Base-by-base conservation (phyloP, 176 grass and related monocot species). In the Poa pratensis region DNA sequence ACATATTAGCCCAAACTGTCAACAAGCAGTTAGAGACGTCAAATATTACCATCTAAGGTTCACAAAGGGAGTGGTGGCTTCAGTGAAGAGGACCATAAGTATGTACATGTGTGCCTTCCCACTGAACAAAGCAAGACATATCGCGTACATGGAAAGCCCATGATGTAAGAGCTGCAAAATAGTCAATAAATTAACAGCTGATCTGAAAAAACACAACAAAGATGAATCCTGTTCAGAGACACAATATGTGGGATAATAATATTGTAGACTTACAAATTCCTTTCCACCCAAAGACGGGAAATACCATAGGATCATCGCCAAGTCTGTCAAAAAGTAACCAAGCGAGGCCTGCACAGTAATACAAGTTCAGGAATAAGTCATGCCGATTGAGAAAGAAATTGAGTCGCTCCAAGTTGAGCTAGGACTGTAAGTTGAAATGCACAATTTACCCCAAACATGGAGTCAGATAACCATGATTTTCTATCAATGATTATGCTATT, bases 31-130 rank as follows among this genome's bases (percentile, higher is more conserved):
- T 85, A 49, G 67, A 2, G 40, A 13, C 18, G 32, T 57, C 24
- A 39, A 49, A 23, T 52, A 53, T 93, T 89, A 97, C 92, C 95
- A 97, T 94, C 95, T 93, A 69, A 97, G 84, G 78, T 97, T 97
- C 40, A 97, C 95, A 90, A 92, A 91, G 6, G 92, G 95, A 70
- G 95, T 97, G 19, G 95, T 97, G 59, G 78, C 78, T 90, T 97
- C 95, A 13, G 95, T 88, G 86, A 97, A 94, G 73, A 97, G 93
- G 42, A 97, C 83, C 82, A 89, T 94, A 24, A 92, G 95, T 79
- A 94, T 92, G 73, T 97, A 97, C 24, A 97, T 51, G 82, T 97
- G 95, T 72, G 86, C 95, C 82, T 94, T 90, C 42, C 95, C 95
- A 79, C 86, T 88, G 32, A 90, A 66, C 57, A 94, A 85, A 82